Evolutionary conservation across 2,329 filamentous ascomycete genomes (phyloP), one percentile per base, ranked within the genome.

Genomic region (Lecanosticta acicola): DNA sequence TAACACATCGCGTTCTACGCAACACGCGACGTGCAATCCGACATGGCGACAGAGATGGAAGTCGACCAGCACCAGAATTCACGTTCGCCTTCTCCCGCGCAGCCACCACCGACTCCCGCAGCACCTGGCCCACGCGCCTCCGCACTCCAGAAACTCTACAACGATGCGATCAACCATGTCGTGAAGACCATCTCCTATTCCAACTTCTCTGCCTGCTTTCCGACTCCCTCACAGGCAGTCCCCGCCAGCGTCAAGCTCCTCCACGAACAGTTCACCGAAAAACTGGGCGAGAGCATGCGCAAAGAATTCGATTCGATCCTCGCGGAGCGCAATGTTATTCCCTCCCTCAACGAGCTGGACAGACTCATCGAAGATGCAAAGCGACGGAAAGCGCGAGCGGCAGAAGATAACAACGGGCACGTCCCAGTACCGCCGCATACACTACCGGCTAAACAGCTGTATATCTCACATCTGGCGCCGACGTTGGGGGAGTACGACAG

Each of bases 141-240:
- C 38, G 75, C 75, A 39, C 69, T 84, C 5, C 73, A 78, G 57
- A 77, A 79, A 53, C 72, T 83, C 53, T 83, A 80, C 67, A 68
- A 70, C 43, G 71, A 79, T 49, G 79, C 80, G 13, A 71, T 82
- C 17, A 70, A 72, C 9, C 76, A 79, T 50, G 78, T 80, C 1
- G 62, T 83, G n/a, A 75, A 76, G 51, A 78, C 78, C 41, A 80
- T 78, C 62, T 78, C 73, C 8, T 77, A 80, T 60, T 67, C 70
- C 39, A 82, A 81, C 56, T 84, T 83, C 60, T 72, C 77, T 0
- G 68, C 77, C 18, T 84, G 80, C 57, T 83, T 83, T 53, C 80
- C 80, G 0, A 84, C 80, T 0, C 75, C 79, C 1, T 76, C 79
- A 14, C 68, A 71, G 56, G 70, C 80, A 56, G 77, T 77, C 9